Evolutionary conservation across 805 yeast species (phyloP).

Genomic region (Ogataea corticis): DNA sequence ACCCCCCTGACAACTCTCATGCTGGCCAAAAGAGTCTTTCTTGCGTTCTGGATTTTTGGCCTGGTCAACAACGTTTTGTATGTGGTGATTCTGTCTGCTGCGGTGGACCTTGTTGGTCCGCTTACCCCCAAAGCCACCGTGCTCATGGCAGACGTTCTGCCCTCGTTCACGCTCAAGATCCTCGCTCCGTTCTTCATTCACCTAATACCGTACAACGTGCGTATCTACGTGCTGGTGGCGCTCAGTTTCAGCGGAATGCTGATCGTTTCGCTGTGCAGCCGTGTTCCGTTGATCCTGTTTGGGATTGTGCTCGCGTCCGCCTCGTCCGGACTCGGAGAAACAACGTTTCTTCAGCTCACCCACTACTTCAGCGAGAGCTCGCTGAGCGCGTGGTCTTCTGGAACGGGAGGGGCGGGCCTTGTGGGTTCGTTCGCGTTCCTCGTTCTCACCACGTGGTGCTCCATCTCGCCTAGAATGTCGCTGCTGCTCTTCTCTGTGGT

Average conservation of each 20-base stretch:
- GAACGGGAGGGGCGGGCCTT: conserved; percentile 96
- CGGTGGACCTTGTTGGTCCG: conserved; percentile 87
- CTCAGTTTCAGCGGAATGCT: conserved; percentile 77
- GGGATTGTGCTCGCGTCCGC: conserved; percentile 81
- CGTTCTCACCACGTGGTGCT: conserved; percentile 68
- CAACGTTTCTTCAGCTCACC: conserved; percentile 83
- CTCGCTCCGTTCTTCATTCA: conserved; percentile 81
- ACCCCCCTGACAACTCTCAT: background rate
- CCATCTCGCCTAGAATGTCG: conserved; percentile 52
- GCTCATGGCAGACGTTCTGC: conserved; percentile 81
- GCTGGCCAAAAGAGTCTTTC: conserved; percentile 34
- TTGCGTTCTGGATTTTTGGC: conserved; percentile 80
- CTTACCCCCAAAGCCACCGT: conserved; percentile 82
- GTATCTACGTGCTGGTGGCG: conserved; percentile 56
- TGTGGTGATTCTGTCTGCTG: conserved; percentile 90
- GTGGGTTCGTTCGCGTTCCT: conserved; percentile 75
- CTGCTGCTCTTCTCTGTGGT: conserved; percentile 54
- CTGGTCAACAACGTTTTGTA: conserved; percentile 84
- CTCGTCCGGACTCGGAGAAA: conserved; percentile 89
- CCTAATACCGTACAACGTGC: conserved; percentile 51
- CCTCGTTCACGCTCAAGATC: conserved; percentile 72
- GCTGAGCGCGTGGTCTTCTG: conserved; percentile 86
- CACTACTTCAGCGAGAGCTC: conserved; percentile 64
- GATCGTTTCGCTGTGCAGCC: conserved; percentile 48
- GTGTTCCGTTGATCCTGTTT: conserved; percentile 44